A percentile compares a stretch with the other conserved stretches of the same genome.
These are phyloP conservation scores for Garcia nutans DNA, from an alignment of 345 rosid species.

Conservation along the genomic window DNA sequence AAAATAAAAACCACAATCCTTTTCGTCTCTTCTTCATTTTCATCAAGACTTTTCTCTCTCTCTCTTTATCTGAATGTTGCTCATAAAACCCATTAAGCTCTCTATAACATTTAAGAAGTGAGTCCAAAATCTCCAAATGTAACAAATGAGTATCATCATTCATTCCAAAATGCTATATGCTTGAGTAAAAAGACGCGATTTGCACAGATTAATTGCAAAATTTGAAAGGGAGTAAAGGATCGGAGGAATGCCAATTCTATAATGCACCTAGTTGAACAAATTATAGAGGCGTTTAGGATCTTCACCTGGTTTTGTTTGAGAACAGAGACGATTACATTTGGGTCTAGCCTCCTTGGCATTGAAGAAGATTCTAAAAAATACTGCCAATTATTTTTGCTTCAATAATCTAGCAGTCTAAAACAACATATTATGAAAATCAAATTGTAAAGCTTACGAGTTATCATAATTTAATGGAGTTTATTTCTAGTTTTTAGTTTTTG, in stretches of 20 bases:
- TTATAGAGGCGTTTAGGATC: slow-evolving; percentile 54
- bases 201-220: slow-evolving; percentile 51
- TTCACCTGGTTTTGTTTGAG: slow-evolving; percentile 39
- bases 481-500: no score
- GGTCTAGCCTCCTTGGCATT: slow-evolving; percentile 42
- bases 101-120: slow-evolving; percentile 42
- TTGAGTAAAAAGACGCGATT: slow-evolving; percentile 36
- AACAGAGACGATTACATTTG: slow-evolving; percentile 62
- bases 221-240: slow-evolving; percentile 51
- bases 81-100: slow-evolving; percentile 24
- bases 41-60: no score
- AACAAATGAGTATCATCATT: slow-evolving; percentile 46
- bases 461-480: no score
- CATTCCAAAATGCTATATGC: slow-evolving; percentile 41
- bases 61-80: no score
- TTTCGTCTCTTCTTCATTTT: no score
- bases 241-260: slow-evolving; percentile 35
- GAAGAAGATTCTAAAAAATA: slow-evolving; percentile 40
- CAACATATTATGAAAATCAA: no score
- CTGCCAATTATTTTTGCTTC: slow-evolving; percentile 46
- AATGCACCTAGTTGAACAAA: slow-evolving; percentile 64
- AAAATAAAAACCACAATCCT: no score
- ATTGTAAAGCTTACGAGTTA: no score
- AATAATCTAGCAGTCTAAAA: slow-evolving; percentile 30
- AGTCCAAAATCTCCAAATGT: slow-evolving; percentile 44